These are phyloP conservation scores for Pulveroboletus sp. DNA, from an alignment of 768 basidiomycete genomes.

Conservation along the genomic window DNA sequence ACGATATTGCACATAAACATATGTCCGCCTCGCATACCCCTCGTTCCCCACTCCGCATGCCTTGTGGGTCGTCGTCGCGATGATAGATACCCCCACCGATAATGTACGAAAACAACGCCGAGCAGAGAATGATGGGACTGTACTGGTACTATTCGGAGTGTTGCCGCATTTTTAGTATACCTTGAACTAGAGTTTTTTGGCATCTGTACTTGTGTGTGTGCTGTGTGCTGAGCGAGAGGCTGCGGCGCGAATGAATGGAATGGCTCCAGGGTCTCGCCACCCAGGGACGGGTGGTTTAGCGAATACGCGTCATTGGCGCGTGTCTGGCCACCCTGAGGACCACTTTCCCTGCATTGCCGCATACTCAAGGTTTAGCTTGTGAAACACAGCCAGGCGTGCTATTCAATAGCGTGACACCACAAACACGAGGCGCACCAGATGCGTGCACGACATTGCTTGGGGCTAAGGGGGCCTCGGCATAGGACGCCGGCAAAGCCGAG, in stretches of 20 bases:
- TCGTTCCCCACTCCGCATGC: conserved; percentile 5
- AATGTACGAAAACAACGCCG: conserved; percentile 26
- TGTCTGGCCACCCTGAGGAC: conserved; percentile 16
- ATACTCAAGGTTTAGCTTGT: conserved; percentile 20
- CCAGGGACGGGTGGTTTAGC: conserved; percentile 19
- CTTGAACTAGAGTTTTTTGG: conserved; percentile 34
- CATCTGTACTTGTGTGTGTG: not conserved
- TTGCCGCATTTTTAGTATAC: conserved; percentile 31
- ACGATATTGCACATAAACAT: conserved; percentile 29
- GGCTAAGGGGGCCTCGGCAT: conserved; percentile 10
- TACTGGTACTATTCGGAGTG: conserved; percentile 30
- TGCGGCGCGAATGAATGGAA: conserved; percentile 9
- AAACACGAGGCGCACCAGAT: conserved; percentile 31
- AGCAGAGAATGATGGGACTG: conserved; percentile 29
- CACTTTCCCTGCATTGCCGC: conserved; percentile 8
- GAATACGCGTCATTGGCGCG: conserved; percentile 10
- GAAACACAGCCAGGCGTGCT: conserved; percentile 2
- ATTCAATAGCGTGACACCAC: conserved; percentile 1
- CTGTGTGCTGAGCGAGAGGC: not conserved
- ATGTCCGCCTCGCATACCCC: conserved; percentile 17
- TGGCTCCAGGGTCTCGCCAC: conserved; percentile 15
- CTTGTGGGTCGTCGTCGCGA: conserved; percentile 26
- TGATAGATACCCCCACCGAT: conserved; percentile 30
- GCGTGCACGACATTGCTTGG: conserved; percentile 20
- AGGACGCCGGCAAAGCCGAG: conserved; percentile 1